Conservation (phyloP, 2,329 filamentous ascomycete species). For the Rutstroemia sp. region DNA sequence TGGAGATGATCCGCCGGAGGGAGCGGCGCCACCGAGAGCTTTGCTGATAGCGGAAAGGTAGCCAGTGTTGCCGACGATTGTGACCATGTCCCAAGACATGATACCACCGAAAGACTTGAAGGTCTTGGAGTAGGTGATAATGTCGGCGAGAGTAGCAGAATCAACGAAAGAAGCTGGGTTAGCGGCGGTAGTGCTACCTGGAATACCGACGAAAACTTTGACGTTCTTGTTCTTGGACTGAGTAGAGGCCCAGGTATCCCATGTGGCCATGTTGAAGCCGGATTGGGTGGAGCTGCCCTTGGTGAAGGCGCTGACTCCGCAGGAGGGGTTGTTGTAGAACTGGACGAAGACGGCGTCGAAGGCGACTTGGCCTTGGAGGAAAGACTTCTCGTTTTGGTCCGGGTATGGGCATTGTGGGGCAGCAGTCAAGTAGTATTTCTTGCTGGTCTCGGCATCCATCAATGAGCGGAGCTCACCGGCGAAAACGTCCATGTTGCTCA, state of each 20-base stretch:
- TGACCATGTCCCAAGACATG: constrained; percentile 62
- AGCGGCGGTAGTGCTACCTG: constrained; percentile 38
- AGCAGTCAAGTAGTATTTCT: constrained; percentile 51
- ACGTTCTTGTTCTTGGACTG: constrained; percentile 49
- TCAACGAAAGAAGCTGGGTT: constrained; percentile 46
- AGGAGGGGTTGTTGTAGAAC: constrained; percentile 43
- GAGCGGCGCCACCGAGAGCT: constrained; percentile 3
- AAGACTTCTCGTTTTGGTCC: constrained; percentile 48
- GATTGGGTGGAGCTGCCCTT: constrained; percentile 35
- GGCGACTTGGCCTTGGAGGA: constrained; percentile 43
- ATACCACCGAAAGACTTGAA: constrained; percentile 56
- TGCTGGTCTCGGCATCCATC: constrained; percentile 40
- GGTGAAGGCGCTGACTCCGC: constrained; percentile 46
- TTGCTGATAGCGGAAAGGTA: constrained; percentile 2
- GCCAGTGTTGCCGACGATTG: constrained; percentile 34
- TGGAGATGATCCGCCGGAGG: constrained; percentile 2
- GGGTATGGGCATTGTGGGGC: constrained; percentile 62
- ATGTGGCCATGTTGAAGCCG: constrained; percentile 53
- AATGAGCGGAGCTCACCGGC: constrained; percentile 32
- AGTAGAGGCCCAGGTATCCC: constrained; percentile 55
- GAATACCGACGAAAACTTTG: constrained; percentile 53
- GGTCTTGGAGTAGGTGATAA: constrained; percentile 44
- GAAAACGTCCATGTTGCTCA: constrained; percentile 3
- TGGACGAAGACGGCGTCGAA: constrained; percentile 34
- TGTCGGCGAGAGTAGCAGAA: constrained; percentile 36